phyloP scores from a whole-genome alignment of 768 basidiomycete species.

The Tylopilus sp. region DNA sequence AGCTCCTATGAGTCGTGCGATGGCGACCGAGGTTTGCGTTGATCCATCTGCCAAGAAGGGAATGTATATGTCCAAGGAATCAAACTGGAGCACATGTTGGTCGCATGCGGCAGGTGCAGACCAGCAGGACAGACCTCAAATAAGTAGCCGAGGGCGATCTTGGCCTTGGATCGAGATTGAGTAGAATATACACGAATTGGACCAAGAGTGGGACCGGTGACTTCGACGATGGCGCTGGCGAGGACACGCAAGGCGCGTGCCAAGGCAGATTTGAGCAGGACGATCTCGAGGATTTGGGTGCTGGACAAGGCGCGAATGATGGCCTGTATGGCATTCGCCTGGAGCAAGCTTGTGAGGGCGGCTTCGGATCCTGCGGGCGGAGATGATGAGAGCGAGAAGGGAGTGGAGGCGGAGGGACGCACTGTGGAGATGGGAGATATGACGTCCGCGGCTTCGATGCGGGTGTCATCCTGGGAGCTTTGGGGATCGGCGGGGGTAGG shows the following conservation, averaged over 20 bases:
- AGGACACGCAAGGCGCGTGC: too few species aligned
- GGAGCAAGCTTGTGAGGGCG: slow-evolving; percentile 65
- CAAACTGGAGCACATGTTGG: slow-evolving; percentile 36
- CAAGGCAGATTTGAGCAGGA: too few species aligned
- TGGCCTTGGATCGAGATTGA: slow-evolving; percentile 48
- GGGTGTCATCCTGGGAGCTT: slow-evolving; percentile 46
- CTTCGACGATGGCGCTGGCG: too few species aligned
- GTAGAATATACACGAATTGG: slow-evolving; percentile 41
- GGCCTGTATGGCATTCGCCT: too few species aligned
- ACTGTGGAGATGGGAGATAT: slow-evolving; percentile 72
- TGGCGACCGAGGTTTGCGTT: slow-evolving; percentile 41
- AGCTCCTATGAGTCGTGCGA: slow-evolving; percentile 57
- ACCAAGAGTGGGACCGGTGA: slow-evolving; percentile 67
- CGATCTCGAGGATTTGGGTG: too few species aligned
- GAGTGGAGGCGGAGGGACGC: neutral
- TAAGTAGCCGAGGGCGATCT: slow-evolving; percentile 52
- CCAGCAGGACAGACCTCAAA: slow-evolving; percentile 45
- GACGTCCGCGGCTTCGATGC: slow-evolving; percentile 72
- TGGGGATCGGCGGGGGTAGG: slow-evolving; percentile 33
- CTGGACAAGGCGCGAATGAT: too few species aligned
- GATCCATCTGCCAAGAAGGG: slow-evolving; percentile 53
- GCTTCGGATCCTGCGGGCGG: slow-evolving; percentile 56
- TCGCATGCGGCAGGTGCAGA: neutral
- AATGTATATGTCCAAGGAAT: slow-evolving; percentile 63
- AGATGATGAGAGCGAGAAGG: neutral